These are phyloP conservation scores for Beauveria australis DNA, from an alignment of 2,329 filamentous ascomycete genomes.

Conservation along the genomic window DNA sequence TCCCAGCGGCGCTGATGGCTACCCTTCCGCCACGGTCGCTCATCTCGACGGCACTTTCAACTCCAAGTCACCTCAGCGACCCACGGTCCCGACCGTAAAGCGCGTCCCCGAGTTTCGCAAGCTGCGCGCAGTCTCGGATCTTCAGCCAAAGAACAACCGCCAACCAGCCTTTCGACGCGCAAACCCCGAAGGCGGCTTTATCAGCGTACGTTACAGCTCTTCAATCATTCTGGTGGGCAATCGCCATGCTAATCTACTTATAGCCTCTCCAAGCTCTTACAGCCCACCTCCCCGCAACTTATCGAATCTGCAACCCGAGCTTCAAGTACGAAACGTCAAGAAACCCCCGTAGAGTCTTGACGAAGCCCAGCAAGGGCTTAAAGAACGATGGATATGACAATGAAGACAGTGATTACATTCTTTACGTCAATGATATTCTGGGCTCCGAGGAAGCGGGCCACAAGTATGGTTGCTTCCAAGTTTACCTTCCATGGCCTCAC, in stretches of 20 bases:
- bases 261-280: slow-evolving; percentile 94
- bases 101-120: slow-evolving; percentile 84
- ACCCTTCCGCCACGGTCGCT: slow-evolving; percentile 63
- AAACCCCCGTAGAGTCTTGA: slow-evolving; percentile 89
- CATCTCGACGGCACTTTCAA: slow-evolving; percentile 63
- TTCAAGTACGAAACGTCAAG: slow-evolving; percentile 99
- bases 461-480: slow-evolving; percentile 50
- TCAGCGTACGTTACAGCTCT: slow-evolving; percentile 60
- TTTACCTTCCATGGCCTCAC: neutral
- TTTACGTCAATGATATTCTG: slow-evolving; percentile 97
- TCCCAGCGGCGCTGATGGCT: slow-evolving; percentile 55
- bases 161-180: slow-evolving; percentile 90
- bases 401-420: slow-evolving; percentile 97
- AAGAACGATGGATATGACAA: slow-evolving; percentile 99
- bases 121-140: slow-evolving; percentile 61
- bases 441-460: slow-evolving; percentile 97
- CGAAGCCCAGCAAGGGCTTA: slow-evolving; percentile 94
- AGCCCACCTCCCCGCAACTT: slow-evolving; percentile 84
- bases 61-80: slow-evolving; percentile 49
- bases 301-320: slow-evolving; percentile 93
- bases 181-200: slow-evolving; percentile 94
- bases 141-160: slow-evolving; percentile 73
- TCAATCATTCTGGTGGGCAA: neutral
- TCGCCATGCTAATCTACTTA: slow-evolving; percentile 8
- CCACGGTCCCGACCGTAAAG: slow-evolving; percentile 41